Percentiles rank a stretch among this genome's conserved stretches.
Evolutionary conservation across 768 basidiomycete genomes (phyloP).

Genomic region (Agrocybe chaxingu): DNA sequence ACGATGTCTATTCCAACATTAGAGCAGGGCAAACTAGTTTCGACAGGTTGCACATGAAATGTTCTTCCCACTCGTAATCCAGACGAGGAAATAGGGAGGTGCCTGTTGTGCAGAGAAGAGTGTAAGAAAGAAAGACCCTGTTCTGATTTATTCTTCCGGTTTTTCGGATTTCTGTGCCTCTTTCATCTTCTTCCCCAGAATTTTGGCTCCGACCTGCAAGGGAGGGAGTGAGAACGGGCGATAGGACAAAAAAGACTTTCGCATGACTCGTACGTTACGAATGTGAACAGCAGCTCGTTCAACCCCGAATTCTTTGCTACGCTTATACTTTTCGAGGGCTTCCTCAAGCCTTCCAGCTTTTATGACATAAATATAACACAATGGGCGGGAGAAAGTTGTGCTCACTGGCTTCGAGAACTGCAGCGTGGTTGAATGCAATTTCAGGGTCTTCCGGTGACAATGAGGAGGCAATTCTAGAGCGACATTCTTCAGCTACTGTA

Average conservation of each 20-base stretch:
- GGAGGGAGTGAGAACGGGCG: slow-evolving; percentile 14
- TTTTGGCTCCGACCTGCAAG: slow-evolving; percentile 75
- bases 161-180: slow-evolving; percentile 37
- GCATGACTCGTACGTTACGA: slow-evolving; percentile 57
- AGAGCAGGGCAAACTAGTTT: too few species aligned
- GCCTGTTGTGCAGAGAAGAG: not conserved
- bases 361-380: slow-evolving; percentile 20
- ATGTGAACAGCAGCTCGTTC: slow-evolving; percentile 82
- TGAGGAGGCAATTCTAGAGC: slow-evolving; percentile 71
- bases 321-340: slow-evolving; percentile 78
- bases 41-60: too few species aligned
- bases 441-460: slow-evolving; percentile 87
- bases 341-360: slow-evolving; percentile 78
- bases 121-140: slow-evolving; percentile 10
- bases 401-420: slow-evolving; percentile 86
- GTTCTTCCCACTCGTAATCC: not conserved
- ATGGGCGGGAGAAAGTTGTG: slow-evolving; percentile 15
- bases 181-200: slow-evolving; percentile 61
- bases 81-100: not conserved
- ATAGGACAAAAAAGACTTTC: slow-evolving; percentile 5
- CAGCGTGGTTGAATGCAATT: slow-evolving; percentile 88
- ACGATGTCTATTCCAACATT: too few species aligned
- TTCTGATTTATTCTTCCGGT: slow-evolving; percentile 30
- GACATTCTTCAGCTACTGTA: slow-evolving; percentile 25
- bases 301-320: slow-evolving; percentile 72